phyloP scores from a whole-genome alignment of 495 filamentous ascomycete species.

The Aspergillus taichungensis region DNA sequence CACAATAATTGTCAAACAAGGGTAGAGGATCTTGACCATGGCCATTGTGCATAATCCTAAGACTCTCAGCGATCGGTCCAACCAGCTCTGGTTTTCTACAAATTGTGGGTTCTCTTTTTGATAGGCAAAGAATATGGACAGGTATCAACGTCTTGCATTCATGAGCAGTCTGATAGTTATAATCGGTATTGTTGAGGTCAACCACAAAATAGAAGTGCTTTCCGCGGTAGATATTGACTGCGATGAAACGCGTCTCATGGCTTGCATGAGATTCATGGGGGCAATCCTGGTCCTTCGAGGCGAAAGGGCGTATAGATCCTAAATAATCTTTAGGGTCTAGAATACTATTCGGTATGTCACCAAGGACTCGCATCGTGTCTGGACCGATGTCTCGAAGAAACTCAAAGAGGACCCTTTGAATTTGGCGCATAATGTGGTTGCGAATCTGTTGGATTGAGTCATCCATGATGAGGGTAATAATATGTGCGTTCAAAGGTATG shows the following conservation, averaged over 20 bases:
- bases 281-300: background rate
- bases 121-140: background rate
- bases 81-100: background rate
- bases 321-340: background rate
- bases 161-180: conserved; percentile 2
- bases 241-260: background rate
- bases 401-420: background rate
- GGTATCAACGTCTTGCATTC: background rate
- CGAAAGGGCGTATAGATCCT: background rate
- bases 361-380: background rate
- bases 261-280: background rate
- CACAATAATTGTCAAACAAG: conserved; percentile 2
- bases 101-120: background rate
- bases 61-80: background rate
- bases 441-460: background rate
- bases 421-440: conserved; percentile 2
- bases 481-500: too few relatives aligned
- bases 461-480: too few relatives aligned
- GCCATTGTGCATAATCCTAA: conserved; percentile 3
- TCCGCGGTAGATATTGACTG: background rate
- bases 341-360: too few relatives aligned
- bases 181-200: background rate
- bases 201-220: background rate
- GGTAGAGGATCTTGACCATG: conserved; percentile 4
- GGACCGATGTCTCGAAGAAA: background rate